Percentiles rank a stretch among this genome's conserved stretches.
These are phyloP conservation scores for Sclerotinia spermophila DNA, from an alignment of 2,329 filamentous ascomycete genomes.

Conservation along the genomic window DNA sequence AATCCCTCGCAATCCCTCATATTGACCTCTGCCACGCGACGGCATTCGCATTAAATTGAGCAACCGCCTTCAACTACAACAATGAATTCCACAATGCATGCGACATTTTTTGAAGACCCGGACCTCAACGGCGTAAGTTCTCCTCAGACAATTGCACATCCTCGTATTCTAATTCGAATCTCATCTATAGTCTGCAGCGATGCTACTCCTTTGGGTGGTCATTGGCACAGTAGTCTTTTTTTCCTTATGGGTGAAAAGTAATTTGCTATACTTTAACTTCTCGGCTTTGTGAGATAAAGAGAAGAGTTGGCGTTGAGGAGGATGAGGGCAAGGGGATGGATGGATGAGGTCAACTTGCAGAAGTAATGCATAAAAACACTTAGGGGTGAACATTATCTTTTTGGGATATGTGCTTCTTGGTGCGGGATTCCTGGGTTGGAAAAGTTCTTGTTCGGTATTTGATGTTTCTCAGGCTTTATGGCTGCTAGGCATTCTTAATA, in stretches of 20 bases:
- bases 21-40: background rate
- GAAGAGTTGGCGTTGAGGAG: background rate
- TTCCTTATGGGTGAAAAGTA: background rate
- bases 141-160: background rate
- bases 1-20: no score
- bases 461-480: background rate
- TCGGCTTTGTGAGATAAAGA: background rate
- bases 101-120: background rate
- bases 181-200: background rate
- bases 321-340: background rate
- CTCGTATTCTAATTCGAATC: background rate
- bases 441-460: background rate
- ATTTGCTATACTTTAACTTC: background rate
- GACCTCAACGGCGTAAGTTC: background rate
- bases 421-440: background rate
- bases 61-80: background rate
- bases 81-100: background rate
- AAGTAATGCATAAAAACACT: background rate
- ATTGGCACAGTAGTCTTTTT: background rate
- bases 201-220: background rate
- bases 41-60: no score
- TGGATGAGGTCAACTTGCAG: background rate
- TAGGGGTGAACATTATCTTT: background rate
- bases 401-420: background rate
- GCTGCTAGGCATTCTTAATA: background rate